Percentiles rank a stretch among this genome's conserved stretches.
These are phyloP conservation scores for Globisporangium orthogonon DNA, from an alignment of 352 stramenopile genomes.

Conservation along the genomic window DNA sequence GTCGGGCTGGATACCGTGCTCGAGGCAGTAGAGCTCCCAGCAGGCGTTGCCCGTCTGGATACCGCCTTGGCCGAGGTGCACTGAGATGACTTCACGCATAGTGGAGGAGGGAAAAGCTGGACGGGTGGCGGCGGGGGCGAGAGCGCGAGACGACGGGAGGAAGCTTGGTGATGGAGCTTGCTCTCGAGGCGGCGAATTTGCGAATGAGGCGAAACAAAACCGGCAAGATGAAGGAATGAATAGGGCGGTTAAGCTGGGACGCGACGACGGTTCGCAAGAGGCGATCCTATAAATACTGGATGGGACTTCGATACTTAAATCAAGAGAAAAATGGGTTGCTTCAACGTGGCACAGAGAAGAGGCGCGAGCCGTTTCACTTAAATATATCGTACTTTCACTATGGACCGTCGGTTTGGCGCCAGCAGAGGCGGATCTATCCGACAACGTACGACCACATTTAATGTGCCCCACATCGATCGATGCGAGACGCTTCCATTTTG, in stretches of 20 bases:
- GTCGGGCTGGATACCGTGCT: constrained; percentile 89
- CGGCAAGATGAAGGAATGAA: too few species aligned
- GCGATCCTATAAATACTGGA: too few species aligned
- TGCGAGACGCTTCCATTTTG: too few species aligned
- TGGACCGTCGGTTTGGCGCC: too few species aligned
- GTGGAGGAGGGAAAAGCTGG: constrained; percentile 6
- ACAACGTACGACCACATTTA: too few species aligned
- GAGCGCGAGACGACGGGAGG: constrained; percentile 19
- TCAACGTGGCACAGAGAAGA: too few species aligned
- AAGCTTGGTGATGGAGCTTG: constrained; percentile 77
- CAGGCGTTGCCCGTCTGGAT: constrained; percentile 87
- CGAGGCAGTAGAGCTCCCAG: constrained; percentile 79
- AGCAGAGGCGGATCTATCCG: too few species aligned
- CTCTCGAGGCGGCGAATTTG: constrained; percentile 18
- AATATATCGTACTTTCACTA: background rate
- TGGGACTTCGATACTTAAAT: too few species aligned
- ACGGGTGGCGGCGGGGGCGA: background rate
- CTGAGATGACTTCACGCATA: constrained; percentile 75
- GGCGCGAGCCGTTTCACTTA: background rate
- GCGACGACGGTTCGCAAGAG: background rate
- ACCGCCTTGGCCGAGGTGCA: constrained; percentile 86
- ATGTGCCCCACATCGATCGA: too few species aligned
- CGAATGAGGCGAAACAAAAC: constrained; percentile 1
- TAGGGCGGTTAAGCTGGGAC: too few species aligned
- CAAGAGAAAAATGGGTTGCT: too few species aligned